A percentile compares a stretch with the other conserved stretches of the same genome.
These are phyloP conservation scores for Lactarius trivialis DNA, from an alignment of 768 basidiomycete species.

Conservation along the genomic window DNA sequence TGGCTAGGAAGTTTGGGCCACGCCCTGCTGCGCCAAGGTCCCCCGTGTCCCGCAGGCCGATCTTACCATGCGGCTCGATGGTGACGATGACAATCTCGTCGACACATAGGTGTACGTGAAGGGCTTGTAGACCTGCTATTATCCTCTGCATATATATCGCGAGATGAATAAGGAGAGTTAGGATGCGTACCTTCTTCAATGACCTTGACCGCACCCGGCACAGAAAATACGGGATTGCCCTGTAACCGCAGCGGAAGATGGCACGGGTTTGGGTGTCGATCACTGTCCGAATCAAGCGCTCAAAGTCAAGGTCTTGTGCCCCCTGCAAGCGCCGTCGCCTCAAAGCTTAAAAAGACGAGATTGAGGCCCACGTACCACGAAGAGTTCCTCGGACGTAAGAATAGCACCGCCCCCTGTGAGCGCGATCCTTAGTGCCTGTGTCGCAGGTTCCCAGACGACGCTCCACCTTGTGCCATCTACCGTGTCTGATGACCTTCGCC, in stretches of 20 bases:
- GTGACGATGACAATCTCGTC: constrained; percentile 74
- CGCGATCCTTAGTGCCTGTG: constrained; percentile 56
- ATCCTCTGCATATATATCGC: no score
- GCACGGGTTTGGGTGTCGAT: constrained; percentile 60
- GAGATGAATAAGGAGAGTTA: neutral
- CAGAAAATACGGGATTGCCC: constrained; percentile 52
- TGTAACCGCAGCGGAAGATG: constrained; percentile 53
- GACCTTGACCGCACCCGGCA: constrained; percentile 51
- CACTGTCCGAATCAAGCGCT: constrained; percentile 54
- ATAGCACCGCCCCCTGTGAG: constrained; percentile 44
- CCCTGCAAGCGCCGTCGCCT: constrained; percentile 36
- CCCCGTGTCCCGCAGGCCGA: constrained; percentile 76
- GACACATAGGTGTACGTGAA: constrained; percentile 66
- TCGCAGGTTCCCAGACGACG: constrained; percentile 74
- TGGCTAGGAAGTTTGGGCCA: constrained; percentile 52
- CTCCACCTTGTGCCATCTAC: constrained; percentile 62
- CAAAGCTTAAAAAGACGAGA: neutral
- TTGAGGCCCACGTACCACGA: constrained; percentile 45
- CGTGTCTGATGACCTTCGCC: constrained; percentile 59
- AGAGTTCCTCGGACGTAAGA: constrained; percentile 38
- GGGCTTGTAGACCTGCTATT: constrained; percentile 49
- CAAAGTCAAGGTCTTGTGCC: constrained; percentile 66
- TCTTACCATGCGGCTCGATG: constrained; percentile 74
- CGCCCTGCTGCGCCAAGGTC: no score
- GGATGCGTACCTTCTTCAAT: constrained; percentile 42